phyloP scores from a whole-genome alignment of 139 green algal genomes.

The Chlamydomonas asymmetrica region DNA sequence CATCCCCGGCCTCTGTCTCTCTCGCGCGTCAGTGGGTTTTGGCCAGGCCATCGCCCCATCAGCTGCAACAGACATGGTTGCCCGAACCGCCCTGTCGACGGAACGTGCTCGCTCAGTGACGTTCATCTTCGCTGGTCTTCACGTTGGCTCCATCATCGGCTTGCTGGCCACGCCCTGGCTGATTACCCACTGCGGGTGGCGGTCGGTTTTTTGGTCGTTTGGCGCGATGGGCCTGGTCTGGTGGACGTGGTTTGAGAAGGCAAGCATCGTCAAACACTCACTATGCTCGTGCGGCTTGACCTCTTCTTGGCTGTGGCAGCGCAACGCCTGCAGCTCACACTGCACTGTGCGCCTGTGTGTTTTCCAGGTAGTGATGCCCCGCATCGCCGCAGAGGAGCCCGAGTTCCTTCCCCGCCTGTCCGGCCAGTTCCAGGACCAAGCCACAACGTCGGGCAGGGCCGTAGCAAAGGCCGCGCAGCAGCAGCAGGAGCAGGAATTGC shows the following conservation, averaged over 20 bases:
- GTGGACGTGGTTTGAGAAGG: constrained; percentile 76
- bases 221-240: constrained; percentile 81
- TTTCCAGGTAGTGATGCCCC: constrained; percentile 46
- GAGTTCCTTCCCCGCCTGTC: constrained; percentile 7
- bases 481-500: constrained; percentile 47
- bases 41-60: constrained; percentile 92
- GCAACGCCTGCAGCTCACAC: too few relatives aligned
- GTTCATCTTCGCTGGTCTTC: constrained; percentile 91
- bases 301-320: too few relatives aligned
- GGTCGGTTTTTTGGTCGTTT: constrained; percentile 87
- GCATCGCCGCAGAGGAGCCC: constrained; percentile 44
- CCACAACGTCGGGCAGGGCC: not conserved
- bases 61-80: constrained; percentile 89
- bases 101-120: constrained; percentile 83
- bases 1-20: constrained; percentile 74
- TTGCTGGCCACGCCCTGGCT: constrained; percentile 74
- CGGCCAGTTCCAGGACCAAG: not conserved
- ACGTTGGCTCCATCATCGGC: constrained; percentile 87
- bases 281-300: too few relatives aligned
- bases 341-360: too few relatives aligned
- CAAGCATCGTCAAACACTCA: too few relatives aligned
- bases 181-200: constrained; percentile 85
- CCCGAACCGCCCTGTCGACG: constrained; percentile 62
- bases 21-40: constrained; percentile 81
- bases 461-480: not conserved